A percentile compares a stretch with the other conserved stretches of the same genome.
phyloP scores from a whole-genome alignment of 139 green algal genomes.

The Protoeuglena noctilucae region DNA sequence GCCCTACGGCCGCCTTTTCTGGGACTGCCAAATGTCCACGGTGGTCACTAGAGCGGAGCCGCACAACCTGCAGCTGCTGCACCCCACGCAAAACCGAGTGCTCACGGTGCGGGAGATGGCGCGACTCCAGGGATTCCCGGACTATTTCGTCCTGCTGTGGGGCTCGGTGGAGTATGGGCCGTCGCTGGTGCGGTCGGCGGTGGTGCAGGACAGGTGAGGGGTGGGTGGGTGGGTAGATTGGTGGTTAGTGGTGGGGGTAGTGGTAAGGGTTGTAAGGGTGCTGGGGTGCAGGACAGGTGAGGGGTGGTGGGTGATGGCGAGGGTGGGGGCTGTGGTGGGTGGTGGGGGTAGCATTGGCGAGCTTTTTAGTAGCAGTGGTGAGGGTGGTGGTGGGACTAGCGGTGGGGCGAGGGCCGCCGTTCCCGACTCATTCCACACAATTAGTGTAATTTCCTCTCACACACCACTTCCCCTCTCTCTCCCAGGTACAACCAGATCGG shows the following conservation, averaged over 20 bases:
- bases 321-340: neutral
- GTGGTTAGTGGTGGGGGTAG: too few species aligned
- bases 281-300: too few species aligned
- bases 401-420: too few species aligned
- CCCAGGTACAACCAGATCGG: conserved; percentile 43
- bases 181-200: too few species aligned
- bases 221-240: too few species aligned
- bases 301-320: too few species aligned
- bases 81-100: conserved; percentile 46
- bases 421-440: too few species aligned
- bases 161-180: conserved; percentile 5
- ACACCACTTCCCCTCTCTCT: too few species aligned
- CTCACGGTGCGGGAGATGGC: conserved; percentile 52
- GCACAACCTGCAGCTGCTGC: conserved; percentile 54
- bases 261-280: too few species aligned
- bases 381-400: too few species aligned
- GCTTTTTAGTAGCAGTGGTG: neutral
- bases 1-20: too few species aligned
- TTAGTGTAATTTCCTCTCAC: neutral
- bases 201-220: conserved; percentile 8
- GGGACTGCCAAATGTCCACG: too few species aligned
- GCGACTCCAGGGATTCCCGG: conserved; percentile 55
- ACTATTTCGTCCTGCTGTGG: conserved; percentile 46
- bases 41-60: conserved; percentile 64
- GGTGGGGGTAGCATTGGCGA: neutral